A percentile compares a stretch with the other conserved stretches of the same genome.
Evolutionary conservation across 2,329 filamentous ascomycete species (phyloP).

Genomic region (Lecanosticta acicola): DNA sequence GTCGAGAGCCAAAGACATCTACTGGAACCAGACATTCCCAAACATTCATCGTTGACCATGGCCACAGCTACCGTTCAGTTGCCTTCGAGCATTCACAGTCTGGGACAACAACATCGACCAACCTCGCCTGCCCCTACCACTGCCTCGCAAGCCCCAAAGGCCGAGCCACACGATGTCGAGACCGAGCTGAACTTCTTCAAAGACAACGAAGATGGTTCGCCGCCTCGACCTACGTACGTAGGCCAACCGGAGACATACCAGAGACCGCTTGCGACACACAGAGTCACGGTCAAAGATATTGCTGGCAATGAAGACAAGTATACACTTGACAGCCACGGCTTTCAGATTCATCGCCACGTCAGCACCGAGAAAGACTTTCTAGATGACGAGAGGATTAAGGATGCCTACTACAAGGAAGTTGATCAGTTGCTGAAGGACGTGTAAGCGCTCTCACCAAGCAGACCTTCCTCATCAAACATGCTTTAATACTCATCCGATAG

Average conservation of each 20-base stretch:
- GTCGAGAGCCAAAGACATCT: too few relatives aligned
- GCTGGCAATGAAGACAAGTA: slow-evolving; percentile 3
- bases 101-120: background rate
- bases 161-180: slow-evolving; percentile 18
- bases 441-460: slow-evolving; percentile 35
- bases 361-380: slow-evolving; percentile 34
- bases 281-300: slow-evolving; percentile 25
- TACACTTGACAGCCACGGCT: slow-evolving; percentile 23
- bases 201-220: slow-evolving; percentile 21
- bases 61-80: background rate
- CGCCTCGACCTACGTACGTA: slow-evolving; percentile 19
- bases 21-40: too few relatives aligned
- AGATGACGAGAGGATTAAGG: slow-evolving; percentile 34
- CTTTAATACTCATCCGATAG: slow-evolving; percentile 6
- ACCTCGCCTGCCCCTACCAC: background rate
- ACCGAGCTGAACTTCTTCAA: slow-evolving; percentile 23
- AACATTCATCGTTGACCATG: too few relatives aligned
- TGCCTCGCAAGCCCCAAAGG: slow-evolving; percentile 7
- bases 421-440: slow-evolving; percentile 38
- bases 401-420: slow-evolving; percentile 33
- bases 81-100: background rate
- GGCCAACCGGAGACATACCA: slow-evolving; percentile 30
- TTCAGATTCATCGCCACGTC: slow-evolving; percentile 31
- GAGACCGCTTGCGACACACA: slow-evolving; percentile 27
- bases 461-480: slow-evolving; percentile 7